These are phyloP conservation scores for Suhomyces maxii DNA, from an alignment of 1,139 yeast genomes.

Conservation along the genomic window DNA sequence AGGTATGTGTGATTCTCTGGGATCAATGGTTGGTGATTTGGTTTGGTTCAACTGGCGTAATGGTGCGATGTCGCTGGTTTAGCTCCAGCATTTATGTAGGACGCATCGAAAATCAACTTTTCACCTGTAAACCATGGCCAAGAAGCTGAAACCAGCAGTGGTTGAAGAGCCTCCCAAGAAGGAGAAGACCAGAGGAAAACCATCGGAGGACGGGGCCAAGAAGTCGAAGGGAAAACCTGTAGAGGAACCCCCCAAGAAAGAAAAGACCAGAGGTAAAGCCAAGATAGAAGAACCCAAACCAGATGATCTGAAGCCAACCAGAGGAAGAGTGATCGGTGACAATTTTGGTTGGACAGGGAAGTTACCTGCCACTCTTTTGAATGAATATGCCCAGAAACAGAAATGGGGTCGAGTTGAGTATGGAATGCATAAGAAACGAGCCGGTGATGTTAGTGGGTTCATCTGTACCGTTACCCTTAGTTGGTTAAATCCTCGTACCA, in stretches of 20 bases:
- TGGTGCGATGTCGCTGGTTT: no score
- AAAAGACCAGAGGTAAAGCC: slow-evolving; percentile 1
- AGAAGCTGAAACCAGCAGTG: slow-evolving; percentile 4
- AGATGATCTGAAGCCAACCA: slow-evolving; percentile 33
- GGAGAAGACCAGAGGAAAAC: background rate
- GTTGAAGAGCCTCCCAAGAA: slow-evolving; percentile 1
- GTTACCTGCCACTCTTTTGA: slow-evolving; percentile 79
- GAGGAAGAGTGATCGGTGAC: slow-evolving; percentile 48
- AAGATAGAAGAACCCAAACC: slow-evolving; percentile 5
- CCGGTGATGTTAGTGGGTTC: slow-evolving; percentile 46
- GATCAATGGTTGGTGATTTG: no score
- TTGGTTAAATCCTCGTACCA: slow-evolving; percentile 80
- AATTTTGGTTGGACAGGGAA: slow-evolving; percentile 88
- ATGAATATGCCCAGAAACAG: slow-evolving; percentile 84
- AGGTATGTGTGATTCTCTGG: no score
- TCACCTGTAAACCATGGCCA: slow-evolving; percentile 4
- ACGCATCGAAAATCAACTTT: background rate
- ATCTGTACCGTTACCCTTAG: slow-evolving; percentile 60
- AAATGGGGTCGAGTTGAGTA: slow-evolving; percentile 88
- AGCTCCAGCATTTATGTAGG: no score
- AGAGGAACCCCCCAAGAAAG: background rate
- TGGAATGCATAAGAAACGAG: slow-evolving; percentile 53
- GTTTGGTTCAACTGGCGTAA: background rate
- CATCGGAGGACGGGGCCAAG: background rate
- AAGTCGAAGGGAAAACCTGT: slow-evolving; percentile 1